phyloP scores from a whole-genome alignment of 192 early-diverging fungal species.

The Rhizophlyctis rosea region DNA sequence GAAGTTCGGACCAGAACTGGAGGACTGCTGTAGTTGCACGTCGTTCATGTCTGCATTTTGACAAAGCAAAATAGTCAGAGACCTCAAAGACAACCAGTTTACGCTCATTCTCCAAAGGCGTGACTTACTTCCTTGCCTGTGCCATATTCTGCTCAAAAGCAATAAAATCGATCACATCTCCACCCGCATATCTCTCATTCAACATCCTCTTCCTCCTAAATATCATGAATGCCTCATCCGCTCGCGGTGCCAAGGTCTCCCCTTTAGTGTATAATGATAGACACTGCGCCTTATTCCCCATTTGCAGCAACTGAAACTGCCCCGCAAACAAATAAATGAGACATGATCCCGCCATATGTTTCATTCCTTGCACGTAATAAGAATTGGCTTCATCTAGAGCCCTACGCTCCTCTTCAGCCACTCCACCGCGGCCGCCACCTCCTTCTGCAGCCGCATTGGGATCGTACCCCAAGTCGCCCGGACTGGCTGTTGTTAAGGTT shows the following conservation, averaged over 20 bases:
- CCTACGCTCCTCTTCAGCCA: slow-evolving; percentile 1
- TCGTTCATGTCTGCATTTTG: slow-evolving; percentile 13
- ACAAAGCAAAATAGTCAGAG: too few species aligned
- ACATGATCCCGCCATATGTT: too few species aligned
- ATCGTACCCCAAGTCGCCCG: slow-evolving; percentile 20
- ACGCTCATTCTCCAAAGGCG: too few species aligned
- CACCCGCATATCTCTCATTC: slow-evolving; percentile 43
- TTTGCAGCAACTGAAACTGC: slow-evolving; percentile 35
- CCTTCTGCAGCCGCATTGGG: not conserved
- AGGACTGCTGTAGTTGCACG: slow-evolving; percentile 32
- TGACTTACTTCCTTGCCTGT: slow-evolving; percentile 32
- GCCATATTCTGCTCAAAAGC: slow-evolving; percentile 42
- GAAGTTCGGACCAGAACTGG: slow-evolving; percentile 48
- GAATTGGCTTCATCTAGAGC: slow-evolving; percentile 32
- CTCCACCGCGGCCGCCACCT: not conserved
- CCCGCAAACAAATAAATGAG: slow-evolving; percentile 34
- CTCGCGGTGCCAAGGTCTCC: slow-evolving; percentile 27
- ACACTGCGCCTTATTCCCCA: slow-evolving; percentile 47
- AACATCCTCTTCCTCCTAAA: slow-evolving; percentile 38
- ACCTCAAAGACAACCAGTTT: too few species aligned
- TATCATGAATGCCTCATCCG: slow-evolving; percentile 48
- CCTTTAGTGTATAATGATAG: slow-evolving; percentile 35
- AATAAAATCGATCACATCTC: slow-evolving; percentile 53
- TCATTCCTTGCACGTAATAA: too few species aligned
- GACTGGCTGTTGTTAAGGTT: slow-evolving; percentile 9